Conservation (phyloP, 2,329 filamentous ascomycete species). For the Alternaria longipes region DNA sequence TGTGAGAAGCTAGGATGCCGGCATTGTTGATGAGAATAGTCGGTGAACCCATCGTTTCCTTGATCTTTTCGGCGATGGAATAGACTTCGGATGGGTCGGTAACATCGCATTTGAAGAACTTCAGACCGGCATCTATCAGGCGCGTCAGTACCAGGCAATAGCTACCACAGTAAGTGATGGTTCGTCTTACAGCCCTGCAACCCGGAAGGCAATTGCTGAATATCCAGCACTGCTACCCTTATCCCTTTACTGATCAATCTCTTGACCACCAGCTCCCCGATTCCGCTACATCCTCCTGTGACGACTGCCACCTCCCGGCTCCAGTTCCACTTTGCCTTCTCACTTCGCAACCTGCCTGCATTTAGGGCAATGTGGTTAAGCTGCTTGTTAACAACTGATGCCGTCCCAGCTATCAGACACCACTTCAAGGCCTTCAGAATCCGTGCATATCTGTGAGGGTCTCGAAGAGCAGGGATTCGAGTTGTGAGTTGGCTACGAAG, state of each 20-base stretch:
- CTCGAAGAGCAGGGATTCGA: conserved; percentile 32
- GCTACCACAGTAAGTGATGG: not conserved
- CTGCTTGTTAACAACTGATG: conserved; percentile 35
- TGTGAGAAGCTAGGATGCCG: conserved; percentile 41
- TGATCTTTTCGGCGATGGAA: conserved; percentile 36
- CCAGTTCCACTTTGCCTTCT: conserved; percentile 49
- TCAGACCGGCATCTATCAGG: conserved; percentile 37
- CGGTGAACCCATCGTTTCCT: conserved; percentile 34
- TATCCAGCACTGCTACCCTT: conserved; percentile 47
- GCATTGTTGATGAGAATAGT: conserved; percentile 52
- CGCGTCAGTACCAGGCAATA: not conserved
- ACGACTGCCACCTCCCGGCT: conserved; percentile 47
- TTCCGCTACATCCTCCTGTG: conserved; percentile 50
- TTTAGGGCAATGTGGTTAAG: conserved; percentile 49
- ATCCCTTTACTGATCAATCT: conserved; percentile 38
- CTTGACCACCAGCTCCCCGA: conserved; percentile 45
- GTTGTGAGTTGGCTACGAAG: conserved; percentile 35
- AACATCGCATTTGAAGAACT: conserved; percentile 48
- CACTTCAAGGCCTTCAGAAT: conserved; percentile 41
- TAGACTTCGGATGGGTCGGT: conserved; percentile 41
- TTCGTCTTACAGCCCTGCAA: conserved; percentile 38
- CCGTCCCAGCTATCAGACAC: conserved; percentile 46
- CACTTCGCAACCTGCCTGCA: conserved; percentile 50
- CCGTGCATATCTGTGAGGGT: conserved; percentile 30
- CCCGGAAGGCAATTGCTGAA: conserved; percentile 39